Percentiles rank a stretch among this genome's conserved stretches.
Evolutionary conservation across 2,329 filamentous ascomycete genomes (phyloP).

Genomic region (Monosporascus cannonballus): DNA sequence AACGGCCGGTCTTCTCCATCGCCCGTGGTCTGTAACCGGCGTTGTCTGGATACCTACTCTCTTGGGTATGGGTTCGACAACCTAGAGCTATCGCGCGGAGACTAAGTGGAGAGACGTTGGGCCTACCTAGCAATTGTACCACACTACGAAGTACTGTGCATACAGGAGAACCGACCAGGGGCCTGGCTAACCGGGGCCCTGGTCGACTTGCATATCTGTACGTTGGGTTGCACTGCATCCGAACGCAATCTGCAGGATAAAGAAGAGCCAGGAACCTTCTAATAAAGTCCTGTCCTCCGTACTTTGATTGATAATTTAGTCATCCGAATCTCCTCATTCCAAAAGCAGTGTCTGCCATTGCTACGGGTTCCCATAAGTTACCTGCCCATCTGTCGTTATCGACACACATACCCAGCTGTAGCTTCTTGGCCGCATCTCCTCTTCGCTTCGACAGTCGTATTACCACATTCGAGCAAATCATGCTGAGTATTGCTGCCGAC

Average conservation of each 20-base stretch:
- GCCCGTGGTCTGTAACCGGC: no score
- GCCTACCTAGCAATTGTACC: neutral
- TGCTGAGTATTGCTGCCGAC: constrained; percentile 16
- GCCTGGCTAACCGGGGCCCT: neutral
- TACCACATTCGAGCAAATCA: neutral
- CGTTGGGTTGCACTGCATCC: neutral
- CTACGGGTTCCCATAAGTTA: no score
- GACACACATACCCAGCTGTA: neutral
- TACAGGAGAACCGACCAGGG: neutral
- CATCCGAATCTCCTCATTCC: neutral
- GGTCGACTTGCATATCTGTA: neutral
- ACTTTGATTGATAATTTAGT: neutral
- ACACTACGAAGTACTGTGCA: neutral
- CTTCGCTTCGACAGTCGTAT: neutral
- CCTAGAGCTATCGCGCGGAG: neutral
- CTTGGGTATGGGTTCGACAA: no score
- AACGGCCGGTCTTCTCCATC: no score
- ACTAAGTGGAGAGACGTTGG: neutral
- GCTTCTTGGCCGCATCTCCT: neutral
- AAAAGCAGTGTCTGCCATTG: no score
- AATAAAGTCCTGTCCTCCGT: neutral
- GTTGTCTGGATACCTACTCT: no score
- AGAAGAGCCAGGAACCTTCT: neutral
- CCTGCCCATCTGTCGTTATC: no score
- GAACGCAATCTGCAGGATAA: neutral